phyloP scores from a whole-genome alignment of 1,139 yeast genomes.

The Candida gigantensis region DNA sequence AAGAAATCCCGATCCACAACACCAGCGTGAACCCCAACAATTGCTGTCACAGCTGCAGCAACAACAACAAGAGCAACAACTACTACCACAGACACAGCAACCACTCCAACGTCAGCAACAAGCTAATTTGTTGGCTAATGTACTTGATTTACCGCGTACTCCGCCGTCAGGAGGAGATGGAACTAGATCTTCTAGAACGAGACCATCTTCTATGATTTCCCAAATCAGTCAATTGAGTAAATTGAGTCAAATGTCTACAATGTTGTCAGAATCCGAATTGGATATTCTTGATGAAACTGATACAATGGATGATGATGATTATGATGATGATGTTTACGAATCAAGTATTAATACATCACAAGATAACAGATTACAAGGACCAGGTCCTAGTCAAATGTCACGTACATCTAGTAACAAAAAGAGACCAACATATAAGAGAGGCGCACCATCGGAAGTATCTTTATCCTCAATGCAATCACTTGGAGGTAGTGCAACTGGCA shows the following conservation, averaged over 20 bases:
- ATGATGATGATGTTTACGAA: conserved; percentile 38
- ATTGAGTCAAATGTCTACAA: conserved; percentile 57
- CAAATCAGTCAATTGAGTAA: conserved; percentile 59
- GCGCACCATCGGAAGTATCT: conserved; percentile 41
- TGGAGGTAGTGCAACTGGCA: conserved; percentile 18
- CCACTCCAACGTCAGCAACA: background rate
- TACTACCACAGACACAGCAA: conserved; percentile 1
- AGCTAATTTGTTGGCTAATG: background rate
- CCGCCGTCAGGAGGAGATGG: conserved; percentile 14
- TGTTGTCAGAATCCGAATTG: conserved; percentile 48
- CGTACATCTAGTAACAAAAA: conserved; percentile 14
- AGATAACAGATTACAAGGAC: conserved; percentile 17
- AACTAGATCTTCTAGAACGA: conserved; percentile 25
- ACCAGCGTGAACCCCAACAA: background rate
- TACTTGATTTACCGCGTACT: conserved; percentile 11
- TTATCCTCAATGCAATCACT: conserved; percentile 35
- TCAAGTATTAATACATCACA: conserved; percentile 33
- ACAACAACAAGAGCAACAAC: conserved; percentile 1
- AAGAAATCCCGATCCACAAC: background rate
- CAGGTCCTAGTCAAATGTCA: background rate
- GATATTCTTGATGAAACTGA: conserved; percentile 47
- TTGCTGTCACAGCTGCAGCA: background rate
- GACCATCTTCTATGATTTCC: conserved; percentile 70
- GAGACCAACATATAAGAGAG: conserved; percentile 37
- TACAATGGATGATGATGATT: conserved; percentile 46